A percentile compares a stretch with the other conserved stretches of the same genome.
Evolutionary conservation across 1,284 basidiomycete species (phyloP).

Genomic region (Cystobasidium pallidum): DNA sequence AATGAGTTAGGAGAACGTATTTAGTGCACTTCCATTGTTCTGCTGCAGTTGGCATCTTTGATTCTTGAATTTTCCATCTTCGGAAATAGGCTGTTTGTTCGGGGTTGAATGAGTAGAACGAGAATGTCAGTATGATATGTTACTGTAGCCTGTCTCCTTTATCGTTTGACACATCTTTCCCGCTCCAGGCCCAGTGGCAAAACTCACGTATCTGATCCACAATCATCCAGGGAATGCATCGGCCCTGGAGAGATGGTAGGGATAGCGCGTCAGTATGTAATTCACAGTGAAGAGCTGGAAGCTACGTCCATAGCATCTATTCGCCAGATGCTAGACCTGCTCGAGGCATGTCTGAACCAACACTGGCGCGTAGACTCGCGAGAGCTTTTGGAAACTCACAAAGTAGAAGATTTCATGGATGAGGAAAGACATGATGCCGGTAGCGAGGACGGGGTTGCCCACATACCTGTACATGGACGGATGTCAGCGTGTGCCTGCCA

Average conservation of each 20-base stretch:
- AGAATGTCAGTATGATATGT: too few species aligned
- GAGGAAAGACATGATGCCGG: conserved; percentile 86
- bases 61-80: conserved; percentile 52
- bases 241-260: conserved; percentile 61
- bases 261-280: neutral
- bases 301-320: too few species aligned
- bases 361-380: neutral
- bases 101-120: neutral
- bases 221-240: conserved; percentile 92
- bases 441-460: conserved; percentile 80
- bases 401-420: conserved; percentile 97
- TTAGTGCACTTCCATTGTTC: conserved; percentile 98
- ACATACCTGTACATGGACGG: conserved; percentile 56
- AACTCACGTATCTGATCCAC: conserved; percentile 75
- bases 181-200: neutral
- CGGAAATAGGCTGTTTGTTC: conserved; percentile 30
- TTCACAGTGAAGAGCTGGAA: too few species aligned
- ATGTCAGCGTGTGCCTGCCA: too few species aligned
- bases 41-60: conserved; percentile 73
- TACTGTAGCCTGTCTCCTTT: too few species aligned
- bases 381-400: conserved; percentile 34
- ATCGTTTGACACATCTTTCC: too few species aligned
- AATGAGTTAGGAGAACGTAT: conserved; percentile 91
- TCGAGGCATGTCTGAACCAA: too few species aligned
- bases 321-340: too few species aligned